Conservation (phyloP, 495 filamentous ascomycete species). For the Bathelium albidoporum region DNA sequence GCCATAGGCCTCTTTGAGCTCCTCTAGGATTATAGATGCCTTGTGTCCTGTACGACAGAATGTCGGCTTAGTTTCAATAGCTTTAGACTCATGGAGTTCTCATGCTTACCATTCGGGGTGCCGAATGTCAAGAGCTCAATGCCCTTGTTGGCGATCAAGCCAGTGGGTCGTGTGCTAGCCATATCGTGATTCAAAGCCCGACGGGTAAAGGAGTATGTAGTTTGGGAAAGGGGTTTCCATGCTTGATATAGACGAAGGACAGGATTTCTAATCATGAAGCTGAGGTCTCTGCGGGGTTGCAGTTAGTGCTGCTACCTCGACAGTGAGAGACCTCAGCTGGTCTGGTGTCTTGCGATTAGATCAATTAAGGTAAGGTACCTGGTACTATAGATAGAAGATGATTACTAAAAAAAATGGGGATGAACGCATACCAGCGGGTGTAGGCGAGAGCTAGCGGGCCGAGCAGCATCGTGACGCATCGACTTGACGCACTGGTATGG, state of each 20-base stretch:
- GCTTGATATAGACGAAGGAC: not conserved
- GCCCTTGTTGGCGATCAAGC: slow-evolving; percentile 44
- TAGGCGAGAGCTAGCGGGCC: not conserved
- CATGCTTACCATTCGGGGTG: slow-evolving; percentile 36
- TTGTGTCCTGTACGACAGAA: slow-evolving; percentile 19
- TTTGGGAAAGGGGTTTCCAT: not conserved
- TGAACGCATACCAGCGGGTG: too few species aligned
- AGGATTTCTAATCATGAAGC: not conserved
- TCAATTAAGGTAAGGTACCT: too few species aligned
- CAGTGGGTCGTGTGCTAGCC: slow-evolving; percentile 28
- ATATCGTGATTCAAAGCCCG: not conserved
- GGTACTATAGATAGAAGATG: too few species aligned
- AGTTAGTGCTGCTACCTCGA: too few species aligned
- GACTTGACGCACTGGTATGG: not conserved
- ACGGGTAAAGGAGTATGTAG: not conserved
- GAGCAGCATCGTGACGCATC: not conserved
- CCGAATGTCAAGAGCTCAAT: slow-evolving; percentile 46
- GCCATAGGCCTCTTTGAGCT: slow-evolving; percentile 32
- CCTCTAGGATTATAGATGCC: slow-evolving; percentile 30
- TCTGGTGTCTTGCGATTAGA: too few species aligned
- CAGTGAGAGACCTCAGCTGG: too few species aligned
- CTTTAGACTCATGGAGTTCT: not conserved
- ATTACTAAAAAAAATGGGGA: too few species aligned
- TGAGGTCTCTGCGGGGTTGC: not conserved
- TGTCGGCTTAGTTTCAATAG: not conserved